Conservation (phyloP, 257 asterid genomes). For the Penstemon davidsonii region DNA sequence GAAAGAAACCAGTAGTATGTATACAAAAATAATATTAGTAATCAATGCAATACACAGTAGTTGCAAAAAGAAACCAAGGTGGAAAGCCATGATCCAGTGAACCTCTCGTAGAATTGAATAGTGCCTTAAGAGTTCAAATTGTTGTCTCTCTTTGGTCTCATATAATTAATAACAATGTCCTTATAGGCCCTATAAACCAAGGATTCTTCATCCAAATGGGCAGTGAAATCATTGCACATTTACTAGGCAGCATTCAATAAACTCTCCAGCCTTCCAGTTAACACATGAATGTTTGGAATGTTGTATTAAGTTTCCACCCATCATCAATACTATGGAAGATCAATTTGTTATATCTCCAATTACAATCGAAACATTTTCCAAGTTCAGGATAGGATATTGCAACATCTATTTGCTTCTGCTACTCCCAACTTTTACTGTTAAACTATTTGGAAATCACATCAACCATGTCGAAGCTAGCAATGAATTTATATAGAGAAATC, state of each 20-base stretch:
- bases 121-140: constrained; percentile 7
- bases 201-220: constrained; percentile 12
- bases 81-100: constrained; percentile 17
- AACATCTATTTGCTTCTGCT: no score
- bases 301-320: no score
- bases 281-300: no score
- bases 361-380: no score
- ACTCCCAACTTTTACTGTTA: no score
- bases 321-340: no score
- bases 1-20: constrained; percentile 25
- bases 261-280: neutral
- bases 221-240: constrained; percentile 1
- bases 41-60: constrained; percentile 15
- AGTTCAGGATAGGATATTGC: no score
- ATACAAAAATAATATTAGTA: constrained; percentile 4
- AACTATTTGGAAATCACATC: no score
- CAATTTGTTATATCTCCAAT: no score
- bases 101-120: neutral
- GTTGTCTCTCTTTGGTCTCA: constrained; percentile 17
- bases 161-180: constrained; percentile 1
- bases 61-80: constrained; percentile 18
- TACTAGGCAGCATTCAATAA: constrained; percentile 15
- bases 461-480: no score
- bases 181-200: constrained; percentile 9
- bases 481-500: no score